Evolutionary conservation across 2,329 filamentous ascomycete species (phyloP).

Genomic region (Sordariomycetes sp.): DNA sequence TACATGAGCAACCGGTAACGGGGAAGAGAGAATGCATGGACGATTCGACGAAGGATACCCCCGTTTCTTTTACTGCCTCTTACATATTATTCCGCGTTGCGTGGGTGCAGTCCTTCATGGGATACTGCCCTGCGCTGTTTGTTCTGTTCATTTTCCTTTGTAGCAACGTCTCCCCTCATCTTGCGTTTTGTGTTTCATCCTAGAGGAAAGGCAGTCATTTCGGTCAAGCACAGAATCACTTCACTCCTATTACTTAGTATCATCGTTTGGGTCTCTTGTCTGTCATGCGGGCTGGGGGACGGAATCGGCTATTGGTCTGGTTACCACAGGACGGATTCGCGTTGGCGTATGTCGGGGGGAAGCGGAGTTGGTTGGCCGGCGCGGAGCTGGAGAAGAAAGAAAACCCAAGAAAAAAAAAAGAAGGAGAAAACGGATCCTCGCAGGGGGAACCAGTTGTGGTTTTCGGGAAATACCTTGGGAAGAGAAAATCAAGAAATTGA

Average conservation of each 20-base stretch:
- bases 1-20: slow-evolving; percentile 15
- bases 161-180: neutral
- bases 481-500: neutral
- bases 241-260: neutral
- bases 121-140: neutral
- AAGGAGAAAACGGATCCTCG: neutral
- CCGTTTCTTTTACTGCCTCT: slow-evolving; percentile 8
- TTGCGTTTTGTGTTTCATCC: neutral
- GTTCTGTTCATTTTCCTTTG: neutral
- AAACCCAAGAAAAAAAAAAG: neutral
- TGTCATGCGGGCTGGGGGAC: neutral
- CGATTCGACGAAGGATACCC: slow-evolving; percentile 34
- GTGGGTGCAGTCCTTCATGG: neutral
- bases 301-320: slow-evolving; percentile 5
- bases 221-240: neutral
- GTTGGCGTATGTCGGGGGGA: neutral
- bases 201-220: neutral
- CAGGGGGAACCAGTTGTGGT: neutral
- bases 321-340: slow-evolving; percentile 12
- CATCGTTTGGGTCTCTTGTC: neutral
- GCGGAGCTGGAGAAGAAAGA: neutral
- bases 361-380: neutral
- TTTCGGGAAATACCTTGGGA: neutral
- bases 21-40: slow-evolving; percentile 29
- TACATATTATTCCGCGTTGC: neutral